phyloP scores from a whole-genome alignment of 2,329 filamentous ascomycete genomes.

The Remersonia thermophila region DNA sequence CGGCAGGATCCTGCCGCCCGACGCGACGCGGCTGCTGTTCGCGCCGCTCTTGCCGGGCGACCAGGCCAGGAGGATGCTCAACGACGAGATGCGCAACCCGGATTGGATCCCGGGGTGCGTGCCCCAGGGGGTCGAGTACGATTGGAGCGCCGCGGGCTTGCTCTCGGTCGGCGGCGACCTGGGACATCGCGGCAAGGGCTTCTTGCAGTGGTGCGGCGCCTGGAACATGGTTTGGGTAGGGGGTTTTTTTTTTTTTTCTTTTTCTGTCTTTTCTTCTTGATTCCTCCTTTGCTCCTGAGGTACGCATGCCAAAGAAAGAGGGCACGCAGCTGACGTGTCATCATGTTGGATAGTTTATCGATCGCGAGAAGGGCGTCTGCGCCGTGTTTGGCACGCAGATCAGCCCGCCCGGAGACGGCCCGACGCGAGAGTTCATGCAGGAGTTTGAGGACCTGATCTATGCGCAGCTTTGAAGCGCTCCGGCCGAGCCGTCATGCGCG shows the following conservation, averaged over 20 bases:
- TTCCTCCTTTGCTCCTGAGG: too few species aligned
- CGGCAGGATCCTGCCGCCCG: conserved; percentile 10
- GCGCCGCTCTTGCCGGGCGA: conserved; percentile 10
- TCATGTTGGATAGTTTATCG: conserved; percentile 15
- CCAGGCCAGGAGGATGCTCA: conserved; percentile 7
- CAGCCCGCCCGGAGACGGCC: conserved; percentile 5
- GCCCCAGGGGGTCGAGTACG: conserved; percentile 14
- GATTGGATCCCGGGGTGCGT: conserved; percentile 17
- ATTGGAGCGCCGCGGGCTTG: conserved; percentile 18
- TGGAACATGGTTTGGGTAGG: conserved; percentile 19
- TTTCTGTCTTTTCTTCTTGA: too few species aligned
- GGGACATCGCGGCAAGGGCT: conserved; percentile 12
- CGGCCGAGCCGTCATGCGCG: too few species aligned
- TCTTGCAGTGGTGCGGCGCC: conserved; percentile 17
- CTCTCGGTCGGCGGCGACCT: conserved; percentile 12
- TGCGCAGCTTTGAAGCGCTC: conserved; percentile 4
- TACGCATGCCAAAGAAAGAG: not conserved
- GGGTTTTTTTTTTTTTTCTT: not conserved
- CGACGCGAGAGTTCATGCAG: conserved; percentile 9
- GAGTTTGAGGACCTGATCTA: conserved; percentile 15
- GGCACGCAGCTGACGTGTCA: not conserved
- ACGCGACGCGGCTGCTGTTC: conserved; percentile 15
- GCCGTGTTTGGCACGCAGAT: conserved; percentile 19
- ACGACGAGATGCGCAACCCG: conserved; percentile 10
- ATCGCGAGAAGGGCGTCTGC: conserved; percentile 17